Conservation (phyloP, 2,329 filamentous ascomycete species). For the Cladophialophora exuberans region DNA sequence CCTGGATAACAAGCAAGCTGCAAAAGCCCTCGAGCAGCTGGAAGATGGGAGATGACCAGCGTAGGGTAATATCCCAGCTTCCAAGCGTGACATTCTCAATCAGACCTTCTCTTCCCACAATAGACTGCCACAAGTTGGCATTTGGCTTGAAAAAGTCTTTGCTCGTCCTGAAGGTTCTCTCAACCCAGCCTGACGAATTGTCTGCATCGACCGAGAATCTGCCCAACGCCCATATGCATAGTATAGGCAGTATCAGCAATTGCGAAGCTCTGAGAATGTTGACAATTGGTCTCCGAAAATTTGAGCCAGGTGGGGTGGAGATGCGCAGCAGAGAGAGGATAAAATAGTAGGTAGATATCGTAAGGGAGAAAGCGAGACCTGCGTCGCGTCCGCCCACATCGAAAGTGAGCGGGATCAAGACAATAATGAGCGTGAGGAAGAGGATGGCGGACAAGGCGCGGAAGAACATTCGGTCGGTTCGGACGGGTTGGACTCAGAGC, state of each 20-base stretch:
- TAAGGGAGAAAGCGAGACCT: constrained; percentile 89
- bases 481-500: constrained; percentile 27
- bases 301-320: constrained; percentile 76
- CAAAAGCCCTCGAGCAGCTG: constrained; percentile 96
- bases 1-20: constrained; percentile 92
- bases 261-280: constrained; percentile 74
- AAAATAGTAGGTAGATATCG: constrained; percentile 88
- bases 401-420: constrained; percentile 95
- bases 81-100: constrained; percentile 80
- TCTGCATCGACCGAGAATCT: constrained; percentile 92
- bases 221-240: constrained; percentile 94
- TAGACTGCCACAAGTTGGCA: constrained; percentile 76
- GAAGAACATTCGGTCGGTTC: constrained; percentile 70
- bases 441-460: constrained; percentile 76
- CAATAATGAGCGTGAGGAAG: constrained; percentile 89
- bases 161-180: constrained; percentile 72
- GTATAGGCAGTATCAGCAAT: constrained; percentile 80
- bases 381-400: constrained; percentile 96
- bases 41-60: constrained; percentile 91
- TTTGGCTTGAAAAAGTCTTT: constrained; percentile 53
- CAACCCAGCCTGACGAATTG: constrained; percentile 73
- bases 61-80: constrained; percentile 83
- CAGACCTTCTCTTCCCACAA: constrained; percentile 84
- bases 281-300: constrained; percentile 72
- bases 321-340: constrained; percentile 80